Conservation (phyloP, 1,139 yeast species). For the Sugiyamaella pinicola region DNA sequence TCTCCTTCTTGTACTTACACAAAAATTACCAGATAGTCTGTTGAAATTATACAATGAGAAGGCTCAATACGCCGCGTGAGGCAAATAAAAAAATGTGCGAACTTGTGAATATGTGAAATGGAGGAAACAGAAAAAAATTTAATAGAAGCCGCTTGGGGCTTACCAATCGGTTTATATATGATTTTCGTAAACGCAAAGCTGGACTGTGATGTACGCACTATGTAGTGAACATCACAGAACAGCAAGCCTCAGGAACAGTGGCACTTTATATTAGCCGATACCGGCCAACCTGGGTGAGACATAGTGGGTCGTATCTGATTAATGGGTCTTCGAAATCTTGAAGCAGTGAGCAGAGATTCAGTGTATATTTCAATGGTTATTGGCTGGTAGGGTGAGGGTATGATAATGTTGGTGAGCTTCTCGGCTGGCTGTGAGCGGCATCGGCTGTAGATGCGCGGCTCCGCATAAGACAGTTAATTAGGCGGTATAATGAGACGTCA, state of each 20-base stretch:
- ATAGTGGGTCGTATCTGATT: too few relatives aligned
- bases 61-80: constrained; percentile 20
- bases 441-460: too few relatives aligned
- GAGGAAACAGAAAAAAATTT: background rate
- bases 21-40: background rate
- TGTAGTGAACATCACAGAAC: constrained; percentile 4
- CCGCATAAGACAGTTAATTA: too few relatives aligned
- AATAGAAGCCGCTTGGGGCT: constrained; percentile 13
- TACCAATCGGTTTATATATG: constrained; percentile 7
- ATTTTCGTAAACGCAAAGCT: background rate
- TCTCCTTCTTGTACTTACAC: constrained; percentile 1
- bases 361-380: too few relatives aligned
- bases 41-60: background rate
- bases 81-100: constrained; percentile 6
- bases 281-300: too few relatives aligned
- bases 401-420: too few relatives aligned
- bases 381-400: too few relatives aligned
- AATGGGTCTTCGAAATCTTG: too few relatives aligned
- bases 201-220: constrained; percentile 6
- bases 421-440: too few relatives aligned
- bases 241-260: constrained; percentile 1
- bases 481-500: too few relatives aligned
- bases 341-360: too few relatives aligned
- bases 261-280: too few relatives aligned
- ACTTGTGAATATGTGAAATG: background rate